A percentile compares a stretch with the other conserved stretches of the same genome.
Evolutionary conservation across 1,284 basidiomycete species (phyloP).

Genomic region (Malassezia pachydermatis): DNA sequence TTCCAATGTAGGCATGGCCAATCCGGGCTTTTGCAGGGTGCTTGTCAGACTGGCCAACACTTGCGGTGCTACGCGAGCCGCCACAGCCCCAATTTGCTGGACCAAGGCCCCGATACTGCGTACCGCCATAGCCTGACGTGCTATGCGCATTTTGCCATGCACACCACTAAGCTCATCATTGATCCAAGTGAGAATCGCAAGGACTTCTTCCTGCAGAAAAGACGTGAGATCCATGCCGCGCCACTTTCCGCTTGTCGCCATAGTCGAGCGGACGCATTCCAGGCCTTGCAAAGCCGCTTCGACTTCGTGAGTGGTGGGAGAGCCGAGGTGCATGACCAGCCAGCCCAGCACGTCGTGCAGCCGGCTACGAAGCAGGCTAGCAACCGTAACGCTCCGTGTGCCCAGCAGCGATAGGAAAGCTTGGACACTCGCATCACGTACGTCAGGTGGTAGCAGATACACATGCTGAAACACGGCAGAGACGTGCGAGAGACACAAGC

Average conservation of each 20-base stretch:
- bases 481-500: conserved; percentile 35
- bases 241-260: conserved; percentile 12
- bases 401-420: conserved; percentile 26
- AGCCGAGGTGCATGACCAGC: conserved; percentile 38
- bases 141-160: conserved; percentile 31
- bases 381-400: conserved; percentile 24
- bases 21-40: conserved; percentile 61
- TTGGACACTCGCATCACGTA: conserved; percentile 23
- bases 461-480: conserved; percentile 37
- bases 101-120: conserved; percentile 70
- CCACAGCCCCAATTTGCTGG: conserved; percentile 57
- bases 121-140: conserved; percentile 30
- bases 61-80: conserved; percentile 33
- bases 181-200: conserved; percentile 42
- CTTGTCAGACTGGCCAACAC: conserved; percentile 95
- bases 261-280: conserved; percentile 21
- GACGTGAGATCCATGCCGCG: conserved; percentile 22
- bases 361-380: conserved; percentile 31
- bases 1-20: conserved; percentile 67
- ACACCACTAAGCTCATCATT: conserved; percentile 40
- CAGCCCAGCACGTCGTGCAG: conserved; percentile 41
- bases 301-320: conserved; percentile 9
- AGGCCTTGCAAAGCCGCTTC: conserved; percentile 29
- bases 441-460: conserved; percentile 24
- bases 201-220: conserved; percentile 35